Conservation (phyloP, 371 early-diverging fungal genomes). For the Batkoa obscura region DNA sequence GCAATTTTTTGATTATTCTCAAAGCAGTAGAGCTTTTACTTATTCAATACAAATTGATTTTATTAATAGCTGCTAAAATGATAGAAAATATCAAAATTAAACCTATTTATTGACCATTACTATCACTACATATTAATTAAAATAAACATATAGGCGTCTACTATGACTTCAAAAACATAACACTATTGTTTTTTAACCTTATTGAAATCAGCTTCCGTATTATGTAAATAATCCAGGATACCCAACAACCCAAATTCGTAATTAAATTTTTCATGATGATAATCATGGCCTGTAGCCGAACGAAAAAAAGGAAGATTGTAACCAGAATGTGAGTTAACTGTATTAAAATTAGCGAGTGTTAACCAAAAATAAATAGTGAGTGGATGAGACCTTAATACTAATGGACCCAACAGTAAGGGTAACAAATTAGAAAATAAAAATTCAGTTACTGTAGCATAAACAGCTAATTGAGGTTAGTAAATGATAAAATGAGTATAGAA, state of each 20-base stretch:
- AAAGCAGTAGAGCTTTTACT: no score
- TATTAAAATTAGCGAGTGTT: conserved; percentile 20
- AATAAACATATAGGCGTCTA: no score
- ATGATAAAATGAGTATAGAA: not conserved
- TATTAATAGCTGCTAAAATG: no score
- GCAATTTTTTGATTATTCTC: no score
- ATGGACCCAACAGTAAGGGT: conserved; percentile 26
- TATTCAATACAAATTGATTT: no score
- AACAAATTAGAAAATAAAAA: conserved; percentile 24
- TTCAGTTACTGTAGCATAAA: conserved; percentile 34
- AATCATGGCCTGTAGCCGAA: conserved; percentile 33
- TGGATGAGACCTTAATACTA: conserved; percentile 27
- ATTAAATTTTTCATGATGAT: conserved; percentile 44
- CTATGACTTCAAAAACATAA: no score
- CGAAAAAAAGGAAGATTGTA: conserved; percentile 30
- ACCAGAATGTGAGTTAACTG: conserved; percentile 38
- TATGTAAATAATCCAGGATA: conserved; percentile 21
- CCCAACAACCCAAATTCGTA: conserved; percentile 31
- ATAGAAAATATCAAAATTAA: no score
- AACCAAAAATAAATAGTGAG: conserved; percentile 20
- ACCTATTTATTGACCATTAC: no score
- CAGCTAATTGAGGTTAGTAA: conserved; percentile 9
- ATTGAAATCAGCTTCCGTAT: conserved; percentile 11
- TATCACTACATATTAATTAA: no score
- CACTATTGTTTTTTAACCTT: no score